Conservation (phyloP, 352 stramenopile species). For the Globisporangium solare region DNA sequence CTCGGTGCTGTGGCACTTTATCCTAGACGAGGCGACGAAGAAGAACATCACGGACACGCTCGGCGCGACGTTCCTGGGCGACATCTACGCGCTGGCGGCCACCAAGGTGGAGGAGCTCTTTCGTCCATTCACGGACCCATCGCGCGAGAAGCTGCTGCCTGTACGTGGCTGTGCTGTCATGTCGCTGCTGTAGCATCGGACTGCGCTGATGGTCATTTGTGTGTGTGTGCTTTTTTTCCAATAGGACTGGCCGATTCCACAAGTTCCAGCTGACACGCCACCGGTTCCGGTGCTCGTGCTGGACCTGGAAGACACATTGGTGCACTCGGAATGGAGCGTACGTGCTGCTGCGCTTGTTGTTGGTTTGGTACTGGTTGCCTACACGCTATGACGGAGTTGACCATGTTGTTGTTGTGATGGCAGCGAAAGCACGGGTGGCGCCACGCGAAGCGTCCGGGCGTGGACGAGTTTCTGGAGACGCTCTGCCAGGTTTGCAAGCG, state of each 20-base stretch:
- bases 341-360: conserved; percentile 19
- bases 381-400: not conserved
- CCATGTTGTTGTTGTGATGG: not conserved
- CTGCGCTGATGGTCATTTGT: not conserved
- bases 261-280: conserved; percentile 70
- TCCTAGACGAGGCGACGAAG: conserved; percentile 63
- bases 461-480: conserved; percentile 84
- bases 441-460: conserved; percentile 79
- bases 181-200: not conserved
- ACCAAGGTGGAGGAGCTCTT: conserved; percentile 66
- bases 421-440: conserved; percentile 86
- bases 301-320: conserved; percentile 83
- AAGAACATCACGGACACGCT: conserved; percentile 35
- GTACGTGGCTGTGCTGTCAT: conserved; percentile 11
- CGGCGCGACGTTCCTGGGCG: conserved; percentile 55
- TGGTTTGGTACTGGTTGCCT: not conserved
- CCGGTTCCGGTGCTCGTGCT: conserved; percentile 79
- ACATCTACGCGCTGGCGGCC: conserved; percentile 50
- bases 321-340: conserved; percentile 89
- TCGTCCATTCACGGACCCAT: conserved; percentile 79
- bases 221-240: not conserved
- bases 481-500: conserved; percentile 43
- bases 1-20: conserved; percentile 64
- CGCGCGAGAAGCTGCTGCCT: conserved; percentile 75
- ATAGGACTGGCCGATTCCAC: conserved; percentile 77